These are phyloP conservation scores for Dactylorhiza incarnata DNA, from an alignment of 106 monocot genomes.

Conservation along the genomic window DNA sequence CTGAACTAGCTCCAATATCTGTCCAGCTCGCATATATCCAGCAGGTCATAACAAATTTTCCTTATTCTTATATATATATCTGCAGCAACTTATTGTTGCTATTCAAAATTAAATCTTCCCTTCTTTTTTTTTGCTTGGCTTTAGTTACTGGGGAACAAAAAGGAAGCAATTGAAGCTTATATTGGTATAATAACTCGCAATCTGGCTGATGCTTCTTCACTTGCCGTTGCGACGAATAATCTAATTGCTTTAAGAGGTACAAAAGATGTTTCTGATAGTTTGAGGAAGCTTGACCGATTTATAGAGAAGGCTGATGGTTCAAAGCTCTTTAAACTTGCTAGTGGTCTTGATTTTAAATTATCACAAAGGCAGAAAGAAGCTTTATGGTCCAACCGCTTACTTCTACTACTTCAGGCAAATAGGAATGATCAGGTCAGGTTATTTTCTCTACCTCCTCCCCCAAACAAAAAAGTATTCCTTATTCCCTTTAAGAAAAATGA, in stretches of 20 bases:
- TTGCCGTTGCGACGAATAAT: slow-evolving; percentile 83
- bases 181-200: slow-evolving; percentile 48
- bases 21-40: slow-evolving; percentile 84
- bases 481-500: too few species aligned
- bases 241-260: slow-evolving; percentile 69
- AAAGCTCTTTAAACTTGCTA: slow-evolving; percentile 49
- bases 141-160: slow-evolving; percentile 61
- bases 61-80: background rate
- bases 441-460: background rate
- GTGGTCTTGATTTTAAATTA: slow-evolving; percentile 64
- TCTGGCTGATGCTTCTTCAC: slow-evolving; percentile 71
- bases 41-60: slow-evolving; percentile 38
- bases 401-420: slow-evolving; percentile 88
- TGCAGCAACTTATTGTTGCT: background rate
- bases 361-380: slow-evolving; percentile 76
- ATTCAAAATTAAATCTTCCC: background rate
- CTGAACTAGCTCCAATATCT: slow-evolving; percentile 84
- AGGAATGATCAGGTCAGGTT: slow-evolving; percentile 74
- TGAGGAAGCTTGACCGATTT: slow-evolving; percentile 72
- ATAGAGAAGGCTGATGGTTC: slow-evolving; percentile 43
- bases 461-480: too few species aligned
- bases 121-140: slow-evolving; percentile 15
- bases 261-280: slow-evolving; percentile 84
- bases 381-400: slow-evolving; percentile 62
- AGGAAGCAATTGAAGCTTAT: slow-evolving; percentile 74